These are phyloP conservation scores for Diaporthe nobilis DNA, from an alignment of 2,329 filamentous ascomycete genomes.

Conservation along the genomic window DNA sequence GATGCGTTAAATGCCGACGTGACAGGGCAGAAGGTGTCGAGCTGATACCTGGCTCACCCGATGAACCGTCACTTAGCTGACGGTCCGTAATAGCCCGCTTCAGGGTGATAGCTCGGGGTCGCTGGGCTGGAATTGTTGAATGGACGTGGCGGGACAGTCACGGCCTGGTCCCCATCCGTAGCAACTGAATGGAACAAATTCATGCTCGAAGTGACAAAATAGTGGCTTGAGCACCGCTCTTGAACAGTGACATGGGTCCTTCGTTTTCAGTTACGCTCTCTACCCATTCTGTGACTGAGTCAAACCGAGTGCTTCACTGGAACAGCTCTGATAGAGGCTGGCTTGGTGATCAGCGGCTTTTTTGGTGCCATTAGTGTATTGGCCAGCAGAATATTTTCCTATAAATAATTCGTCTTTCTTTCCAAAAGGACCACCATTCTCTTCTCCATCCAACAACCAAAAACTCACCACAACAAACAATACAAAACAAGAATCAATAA, in stretches of 20 bases:
- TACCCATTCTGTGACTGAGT: neutral
- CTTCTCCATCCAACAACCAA: neutral
- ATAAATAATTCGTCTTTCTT: neutral
- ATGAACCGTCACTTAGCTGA: neutral
- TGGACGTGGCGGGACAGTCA: neutral
- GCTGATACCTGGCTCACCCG: neutral
- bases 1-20: neutral
- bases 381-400: neutral
- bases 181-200: neutral
- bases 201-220: no score
- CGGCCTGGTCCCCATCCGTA: neutral
- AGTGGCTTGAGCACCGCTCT: neutral
- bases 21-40: neutral
- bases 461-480: neutral
- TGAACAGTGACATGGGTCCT: neutral
- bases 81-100: neutral
- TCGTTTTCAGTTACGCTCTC: neutral
- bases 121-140: neutral
- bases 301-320: neutral
- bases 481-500: neutral
- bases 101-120: neutral
- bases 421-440: neutral
- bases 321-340: neutral
- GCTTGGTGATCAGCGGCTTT: neutral
- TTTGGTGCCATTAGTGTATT: neutral